Evolutionary conservation across 1,139 yeast species (phyloP), one percentile per base, ranked within the genome.

Genomic region (Blastobotrys raffinosifermentans): DNA sequence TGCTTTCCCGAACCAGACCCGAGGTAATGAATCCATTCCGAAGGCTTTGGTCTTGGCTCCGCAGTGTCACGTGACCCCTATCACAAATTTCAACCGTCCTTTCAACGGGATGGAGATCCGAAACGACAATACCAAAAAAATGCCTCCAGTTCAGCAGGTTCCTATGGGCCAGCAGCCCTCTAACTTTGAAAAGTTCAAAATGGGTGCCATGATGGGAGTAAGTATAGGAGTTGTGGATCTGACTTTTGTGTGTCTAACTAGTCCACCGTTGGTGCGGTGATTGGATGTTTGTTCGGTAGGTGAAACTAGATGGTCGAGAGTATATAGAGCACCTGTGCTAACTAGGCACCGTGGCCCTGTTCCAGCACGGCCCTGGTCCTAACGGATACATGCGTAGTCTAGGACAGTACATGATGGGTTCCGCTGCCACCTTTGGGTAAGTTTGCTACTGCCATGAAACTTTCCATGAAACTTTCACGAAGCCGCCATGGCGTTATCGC

Each of bases 311-410:
- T 11, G 5, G 11, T 6, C 29, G 29, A 16, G 25, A 23, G 27
- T 32, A 7, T 3, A 3, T 10, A 23, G 30, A 11, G 6, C 11
- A 17, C 18, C 29, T 29, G 32, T 32, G 32, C 9, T 11, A 10
- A n/a, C 14, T 33, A 53, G 63, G 65, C 16, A 94, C 96, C 19
- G 80, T 85, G 56, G 82, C 96, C 43, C 83, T 93, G 47, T 66
- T 86, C 53, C 93, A 89, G 44, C 80, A 84, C 49, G 99, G 99
- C 11, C 89, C 96, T 13, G 99, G 98, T n/a, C 97, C 98, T 37
- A 84, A 86, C 56, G 99, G 99, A 40, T 86, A 86, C 44, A 82
- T 91, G 80, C 80, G 96, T 67, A 89, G 96, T 4, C 69, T 93
- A 55, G 98, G 98, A 38, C 95, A 89, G 65, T 91, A 87, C 64